Percentiles rank a stretch among this genome's conserved stretches.
Conservation (phyloP, 2,329 filamentous ascomycete species). For the Setomelanomma holmii region DNA sequence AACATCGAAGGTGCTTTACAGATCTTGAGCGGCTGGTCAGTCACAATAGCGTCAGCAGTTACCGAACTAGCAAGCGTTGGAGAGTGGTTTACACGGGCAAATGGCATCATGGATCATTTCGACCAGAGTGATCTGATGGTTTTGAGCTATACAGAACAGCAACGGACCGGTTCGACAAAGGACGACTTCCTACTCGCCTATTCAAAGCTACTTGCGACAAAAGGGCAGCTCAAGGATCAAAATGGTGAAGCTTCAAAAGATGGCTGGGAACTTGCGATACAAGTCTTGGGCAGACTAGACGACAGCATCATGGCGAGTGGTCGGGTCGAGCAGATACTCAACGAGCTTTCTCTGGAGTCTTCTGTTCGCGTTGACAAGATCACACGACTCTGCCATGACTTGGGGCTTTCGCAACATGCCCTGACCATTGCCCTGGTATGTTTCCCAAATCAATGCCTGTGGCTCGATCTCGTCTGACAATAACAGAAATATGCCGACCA, state of each 20-base stretch:
- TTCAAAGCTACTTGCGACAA: slow-evolving; percentile 66
- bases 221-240: slow-evolving; percentile 51
- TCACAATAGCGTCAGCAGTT: slow-evolving; percentile 77
- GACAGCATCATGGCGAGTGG: slow-evolving; percentile 73
- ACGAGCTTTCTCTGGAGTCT: slow-evolving; percentile 74
- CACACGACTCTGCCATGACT: slow-evolving; percentile 76
- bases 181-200: slow-evolving; percentile 82
- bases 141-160: slow-evolving; percentile 64
- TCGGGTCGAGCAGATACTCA: slow-evolving; percentile 76
- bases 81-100: slow-evolving; percentile 72
- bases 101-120: slow-evolving; percentile 68
- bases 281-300: slow-evolving; percentile 82
- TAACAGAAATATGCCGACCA: slow-evolving; percentile 80
- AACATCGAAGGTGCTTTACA: slow-evolving; percentile 78
- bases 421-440: slow-evolving; percentile 82
- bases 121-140: slow-evolving; percentile 87
- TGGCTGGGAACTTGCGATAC: slow-evolving; percentile 90
- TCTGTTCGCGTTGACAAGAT: slow-evolving; percentile 79
- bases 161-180: slow-evolving; percentile 64
- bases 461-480: slow-evolving; percentile 22
- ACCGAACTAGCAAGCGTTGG: slow-evolving; percentile 85
- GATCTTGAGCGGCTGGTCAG: slow-evolving; percentile 79
- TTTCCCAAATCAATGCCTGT: slow-evolving; percentile 9
- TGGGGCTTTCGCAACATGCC: slow-evolving; percentile 80
- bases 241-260: slow-evolving; percentile 55